Conservation (phyloP, 2,329 filamentous ascomycete genomes). For the Aspergillus sergii region DNA sequence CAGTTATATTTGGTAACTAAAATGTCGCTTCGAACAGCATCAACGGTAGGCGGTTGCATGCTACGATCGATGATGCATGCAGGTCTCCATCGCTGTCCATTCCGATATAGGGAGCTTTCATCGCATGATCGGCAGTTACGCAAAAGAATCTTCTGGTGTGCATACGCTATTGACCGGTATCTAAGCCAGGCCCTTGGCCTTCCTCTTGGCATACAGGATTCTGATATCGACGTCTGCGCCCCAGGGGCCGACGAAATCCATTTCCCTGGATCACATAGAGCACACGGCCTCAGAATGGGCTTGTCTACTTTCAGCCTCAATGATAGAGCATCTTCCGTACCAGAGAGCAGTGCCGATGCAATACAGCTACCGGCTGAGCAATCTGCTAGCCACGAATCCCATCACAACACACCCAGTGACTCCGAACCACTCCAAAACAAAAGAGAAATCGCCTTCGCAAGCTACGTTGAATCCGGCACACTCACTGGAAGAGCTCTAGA, state of each 20-base stretch:
- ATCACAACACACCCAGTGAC: not conserved
- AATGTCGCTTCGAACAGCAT: conserved; percentile 54
- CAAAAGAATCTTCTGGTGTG: conserved; percentile 47
- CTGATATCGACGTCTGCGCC: conserved; percentile 50
- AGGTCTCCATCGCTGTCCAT: conserved; percentile 56
- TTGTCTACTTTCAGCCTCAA: not conserved
- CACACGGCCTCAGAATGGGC: not conserved
- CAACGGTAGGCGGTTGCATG: conserved; percentile 52
- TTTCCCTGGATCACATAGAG: conserved; percentile 27
- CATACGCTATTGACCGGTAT: conserved; percentile 46
- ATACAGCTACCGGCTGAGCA: not conserved
- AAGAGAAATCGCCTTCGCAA: conserved; percentile 39
- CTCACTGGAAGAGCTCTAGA: conserved; percentile 44
- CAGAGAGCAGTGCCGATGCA: not conserved
- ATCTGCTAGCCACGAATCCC: too few species aligned
- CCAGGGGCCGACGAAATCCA: conserved; percentile 46
- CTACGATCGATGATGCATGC: conserved; percentile 53
- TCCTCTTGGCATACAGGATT: conserved; percentile 45
- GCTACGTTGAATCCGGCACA: conserved; percentile 44
- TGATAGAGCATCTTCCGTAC: not conserved
- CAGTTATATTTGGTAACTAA: conserved; percentile 53
- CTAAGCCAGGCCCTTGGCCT: conserved; percentile 44
- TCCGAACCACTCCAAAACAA: conserved; percentile 18
- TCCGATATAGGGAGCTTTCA: conserved; percentile 52
- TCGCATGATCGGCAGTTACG: conserved; percentile 43